A percentile compares a stretch with the other conserved stretches of the same genome.
phyloP scores from a whole-genome alignment of 1,139 yeast species.

The Diutina neorugosa region DNA sequence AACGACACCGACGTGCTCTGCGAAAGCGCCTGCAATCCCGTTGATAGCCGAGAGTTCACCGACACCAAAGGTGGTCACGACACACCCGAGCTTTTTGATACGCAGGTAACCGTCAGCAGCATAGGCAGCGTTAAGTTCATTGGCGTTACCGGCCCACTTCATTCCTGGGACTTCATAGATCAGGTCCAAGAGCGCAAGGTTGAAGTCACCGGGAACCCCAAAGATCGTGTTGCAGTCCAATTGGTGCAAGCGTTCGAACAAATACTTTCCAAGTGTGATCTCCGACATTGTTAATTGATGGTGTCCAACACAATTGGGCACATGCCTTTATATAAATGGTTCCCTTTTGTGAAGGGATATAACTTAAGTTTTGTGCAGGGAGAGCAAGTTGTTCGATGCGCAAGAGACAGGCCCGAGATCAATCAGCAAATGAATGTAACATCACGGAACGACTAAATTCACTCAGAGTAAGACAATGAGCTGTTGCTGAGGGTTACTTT shows the following conservation, averaged over 20 bases:
- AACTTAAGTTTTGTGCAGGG: not conserved
- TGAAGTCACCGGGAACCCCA: constrained; percentile 78
- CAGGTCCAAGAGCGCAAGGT: constrained; percentile 54
- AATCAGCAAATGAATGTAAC: not conserved
- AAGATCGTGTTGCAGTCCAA: constrained; percentile 48
- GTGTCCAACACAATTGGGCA: not conserved
- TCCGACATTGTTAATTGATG: constrained; percentile 17
- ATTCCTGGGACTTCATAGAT: constrained; percentile 44
- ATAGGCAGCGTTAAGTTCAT: constrained; percentile 62
- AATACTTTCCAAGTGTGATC: constrained; percentile 43
- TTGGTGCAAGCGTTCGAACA: constrained; percentile 52
- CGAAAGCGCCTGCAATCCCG: constrained; percentile 48
- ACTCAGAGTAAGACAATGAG: too few relatives aligned
- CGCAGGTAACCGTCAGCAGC: constrained; percentile 66
- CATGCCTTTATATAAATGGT: not conserved
- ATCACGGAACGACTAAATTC: not conserved
- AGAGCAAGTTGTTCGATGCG: not conserved
- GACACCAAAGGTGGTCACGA: constrained; percentile 59
- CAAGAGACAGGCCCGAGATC: not conserved
- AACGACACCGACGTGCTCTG: constrained; percentile 46
- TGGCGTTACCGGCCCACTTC: constrained; percentile 66
- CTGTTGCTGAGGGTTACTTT: too few relatives aligned
- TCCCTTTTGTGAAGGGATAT: not conserved
- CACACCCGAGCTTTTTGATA: constrained; percentile 41
- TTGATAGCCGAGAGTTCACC: constrained; percentile 51